Percentiles rank a stretch among this genome's conserved stretches.
These are phyloP conservation scores for Ustilago bromivora DNA, from an alignment of 1,284 basidiomycete species.

Conservation along the genomic window DNA sequence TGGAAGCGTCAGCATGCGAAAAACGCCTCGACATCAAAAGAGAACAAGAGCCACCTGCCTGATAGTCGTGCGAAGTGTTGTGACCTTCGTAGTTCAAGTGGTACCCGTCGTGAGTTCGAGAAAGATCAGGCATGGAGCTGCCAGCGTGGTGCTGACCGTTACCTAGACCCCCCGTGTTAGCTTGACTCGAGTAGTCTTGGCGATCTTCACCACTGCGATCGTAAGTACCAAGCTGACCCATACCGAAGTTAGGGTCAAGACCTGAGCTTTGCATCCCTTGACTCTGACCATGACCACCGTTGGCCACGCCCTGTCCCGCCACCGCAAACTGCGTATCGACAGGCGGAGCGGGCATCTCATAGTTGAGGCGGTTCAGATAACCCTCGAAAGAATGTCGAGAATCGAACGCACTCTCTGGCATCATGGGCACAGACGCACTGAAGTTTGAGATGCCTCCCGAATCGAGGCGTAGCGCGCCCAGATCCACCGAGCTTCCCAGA, in stretches of 20 bases:
- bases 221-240: constrained; percentile 4
- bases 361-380: constrained; percentile 19
- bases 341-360: constrained; percentile 12
- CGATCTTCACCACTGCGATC: constrained; percentile 16
- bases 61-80: neutral
- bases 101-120: neutral
- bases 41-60: neutral
- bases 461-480: constrained; percentile 40
- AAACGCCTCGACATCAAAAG: constrained; percentile 19
- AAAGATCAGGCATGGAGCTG: constrained; percentile 4
- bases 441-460: constrained; percentile 20
- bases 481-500: constrained; percentile 36
- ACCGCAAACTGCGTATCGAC: constrained; percentile 16
- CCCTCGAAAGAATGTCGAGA: constrained; percentile 12
- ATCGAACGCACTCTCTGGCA: constrained; percentile 11
- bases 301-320: constrained; percentile 2
- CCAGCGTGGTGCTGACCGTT: neutral
- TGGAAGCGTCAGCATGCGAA: constrained; percentile 7
- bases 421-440: neutral
- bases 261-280: constrained; percentile 1
- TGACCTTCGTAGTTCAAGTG: neutral
- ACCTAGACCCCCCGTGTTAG: neutral
- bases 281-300: neutral
- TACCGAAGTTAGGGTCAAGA: constrained; percentile 14
- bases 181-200: constrained; percentile 12